phyloP scores from a whole-genome alignment of 148 eudicot genomes.

The Oxyria digyna region DNA sequence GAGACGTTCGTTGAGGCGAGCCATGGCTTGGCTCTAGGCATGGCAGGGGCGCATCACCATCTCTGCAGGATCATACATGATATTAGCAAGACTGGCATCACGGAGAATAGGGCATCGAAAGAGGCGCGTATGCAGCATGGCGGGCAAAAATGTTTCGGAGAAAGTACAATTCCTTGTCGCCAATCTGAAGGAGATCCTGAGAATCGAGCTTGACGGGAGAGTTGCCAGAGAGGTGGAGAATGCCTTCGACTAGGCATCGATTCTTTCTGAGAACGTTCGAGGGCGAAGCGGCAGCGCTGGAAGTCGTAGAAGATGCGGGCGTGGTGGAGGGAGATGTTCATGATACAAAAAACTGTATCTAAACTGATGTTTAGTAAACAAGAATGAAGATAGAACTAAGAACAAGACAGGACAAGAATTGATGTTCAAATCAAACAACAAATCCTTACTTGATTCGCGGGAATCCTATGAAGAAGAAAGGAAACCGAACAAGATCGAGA shows the following conservation, averaged over 20 bases:
- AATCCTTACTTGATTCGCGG: too few relatives aligned
- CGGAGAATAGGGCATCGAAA: conserved; percentile 14
- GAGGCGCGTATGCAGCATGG: conserved; percentile 20
- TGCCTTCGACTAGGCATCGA: conserved; percentile 87
- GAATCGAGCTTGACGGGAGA: conserved; percentile 81
- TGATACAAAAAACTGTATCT: too few relatives aligned
- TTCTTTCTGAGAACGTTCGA: conserved; percentile 87
- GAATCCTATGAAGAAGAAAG: too few relatives aligned
- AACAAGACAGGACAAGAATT: too few relatives aligned
- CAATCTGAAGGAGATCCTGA: conserved; percentile 77
- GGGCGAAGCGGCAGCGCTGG: conserved; percentile 82
- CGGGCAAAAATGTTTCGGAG: conserved; percentile 58
- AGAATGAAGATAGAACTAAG: too few relatives aligned
- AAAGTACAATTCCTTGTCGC: conserved; percentile 88
- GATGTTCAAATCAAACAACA: too few relatives aligned
- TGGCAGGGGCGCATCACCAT: too few relatives aligned
- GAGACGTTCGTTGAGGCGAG: too few relatives aligned
- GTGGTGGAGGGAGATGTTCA: conserved; percentile 97
- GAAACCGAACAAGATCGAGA: too few relatives aligned
- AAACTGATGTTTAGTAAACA: too few relatives aligned
- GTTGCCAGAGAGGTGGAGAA: conserved; percentile 74
- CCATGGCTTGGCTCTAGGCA: too few relatives aligned
- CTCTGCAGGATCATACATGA: too few relatives aligned
- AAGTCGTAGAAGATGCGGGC: conserved; percentile 97
- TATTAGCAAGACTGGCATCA: conserved; percentile 15